These are phyloP conservation scores for Helotiales sp. DNA, from an alignment of 2,329 filamentous ascomycete species.

Conservation along the genomic window DNA sequence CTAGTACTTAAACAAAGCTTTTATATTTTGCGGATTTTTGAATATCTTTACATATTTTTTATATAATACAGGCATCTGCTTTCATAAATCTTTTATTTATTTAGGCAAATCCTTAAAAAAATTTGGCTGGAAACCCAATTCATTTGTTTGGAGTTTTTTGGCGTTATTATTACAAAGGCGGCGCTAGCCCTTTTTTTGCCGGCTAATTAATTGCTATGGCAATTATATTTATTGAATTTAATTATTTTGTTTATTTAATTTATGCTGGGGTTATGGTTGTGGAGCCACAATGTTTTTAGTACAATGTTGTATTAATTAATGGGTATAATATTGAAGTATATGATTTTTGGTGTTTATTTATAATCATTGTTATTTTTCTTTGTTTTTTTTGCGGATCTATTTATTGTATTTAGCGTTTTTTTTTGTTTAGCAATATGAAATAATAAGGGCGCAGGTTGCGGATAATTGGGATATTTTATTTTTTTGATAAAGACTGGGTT, in stretches of 20 bases:
- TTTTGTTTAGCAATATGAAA: neutral
- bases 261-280: neutral
- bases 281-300: neutral
- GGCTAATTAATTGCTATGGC: neutral
- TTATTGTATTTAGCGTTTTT: neutral
- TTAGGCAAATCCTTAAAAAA: neutral
- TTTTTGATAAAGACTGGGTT: neutral
- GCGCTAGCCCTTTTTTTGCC: neutral
- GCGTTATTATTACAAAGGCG: neutral
- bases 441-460: neutral
- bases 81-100: neutral
- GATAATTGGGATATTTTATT: neutral
- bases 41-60: neutral
- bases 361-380: neutral
- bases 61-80: neutral
- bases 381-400: neutral
- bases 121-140: neutral
- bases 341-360: neutral
- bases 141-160: neutral
- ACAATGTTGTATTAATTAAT: neutral
- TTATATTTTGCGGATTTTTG: neutral
- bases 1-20: neutral
- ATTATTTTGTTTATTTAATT: neutral
- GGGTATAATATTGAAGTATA: neutral
- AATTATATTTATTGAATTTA: neutral